Base-by-base conservation (phyloP, 164 flowering plant genomes). In the Annona squamosa region DNA sequence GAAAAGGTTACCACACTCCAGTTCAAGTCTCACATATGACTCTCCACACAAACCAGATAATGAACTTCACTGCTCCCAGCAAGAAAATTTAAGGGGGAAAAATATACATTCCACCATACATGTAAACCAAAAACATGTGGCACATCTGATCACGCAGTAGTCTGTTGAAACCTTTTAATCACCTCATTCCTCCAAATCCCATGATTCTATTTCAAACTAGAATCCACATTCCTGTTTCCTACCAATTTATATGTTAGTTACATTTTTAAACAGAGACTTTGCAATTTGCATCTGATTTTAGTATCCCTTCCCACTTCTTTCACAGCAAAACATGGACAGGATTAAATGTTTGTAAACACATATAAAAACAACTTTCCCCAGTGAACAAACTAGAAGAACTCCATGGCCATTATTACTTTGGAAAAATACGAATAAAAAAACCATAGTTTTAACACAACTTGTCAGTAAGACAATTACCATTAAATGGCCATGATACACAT, bases 261-360 rank as follows among this genome's bases (percentile, higher is more conserved):
- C 37, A 26, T 26, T 26, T 26, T 26, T 26, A 26, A 26, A 26
- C 37, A 26, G 37, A 26, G 37, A 26, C 37, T 26, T 26, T 26
- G 37, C 37, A 26, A 26, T 26, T 26, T 26, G 37, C 37, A 26
- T 26, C 37, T 1, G 37, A 26, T 26, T 26, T 0, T 26, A 26
- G 37, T 26, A 26, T 26, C 37, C 37, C 37, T 26, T 26, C 37
- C 37, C 37, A 26, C 37, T 26, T 26, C 37, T 26, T 26, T 26
- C 37, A 72, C 46, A 46, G 48, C 46, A 72, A 77, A 45, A 59
- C 16, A 71, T 48, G 48, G 6, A 73, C 10, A 73, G 42, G 37
- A 76, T 69, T 12, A 69, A 37, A 13, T 42, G n/a, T 10, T 9
- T 63, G n/a, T 41, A 17, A 17, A 2, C 37, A 43, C 68, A 10